Conservation (phyloP, 495 filamentous ascomycete species). For the Neohortaea acidophila region DNA sequence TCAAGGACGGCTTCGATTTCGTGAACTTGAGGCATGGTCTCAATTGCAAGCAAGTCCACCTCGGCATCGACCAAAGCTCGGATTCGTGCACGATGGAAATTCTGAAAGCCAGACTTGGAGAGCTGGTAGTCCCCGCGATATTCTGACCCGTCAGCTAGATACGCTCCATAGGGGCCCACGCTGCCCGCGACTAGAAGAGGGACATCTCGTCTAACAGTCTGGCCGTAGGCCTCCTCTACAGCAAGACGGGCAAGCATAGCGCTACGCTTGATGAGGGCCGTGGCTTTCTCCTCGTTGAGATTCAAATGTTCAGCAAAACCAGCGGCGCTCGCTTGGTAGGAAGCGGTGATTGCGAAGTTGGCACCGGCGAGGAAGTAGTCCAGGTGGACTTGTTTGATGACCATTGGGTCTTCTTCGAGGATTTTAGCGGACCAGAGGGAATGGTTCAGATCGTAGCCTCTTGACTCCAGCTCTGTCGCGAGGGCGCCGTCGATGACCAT, state of each 20-base stretch:
- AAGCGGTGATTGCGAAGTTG: constrained; percentile 24
- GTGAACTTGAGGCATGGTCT: constrained; percentile 22
- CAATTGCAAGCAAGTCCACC: constrained; percentile 22
- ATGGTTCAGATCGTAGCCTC: constrained; percentile 19
- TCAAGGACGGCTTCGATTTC: constrained; percentile 18
- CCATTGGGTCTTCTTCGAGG: constrained; percentile 15
- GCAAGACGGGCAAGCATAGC: constrained; percentile 21
- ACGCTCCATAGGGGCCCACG: constrained; percentile 27
- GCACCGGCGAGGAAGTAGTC: constrained; percentile 24
- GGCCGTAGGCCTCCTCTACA: constrained; percentile 7
- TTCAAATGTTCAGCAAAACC: constrained; percentile 19
- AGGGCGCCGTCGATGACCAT: constrained; percentile 24
- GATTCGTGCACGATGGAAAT: constrained; percentile 23
- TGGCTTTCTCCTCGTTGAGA: constrained; percentile 10
- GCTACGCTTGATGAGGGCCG: constrained; percentile 19
- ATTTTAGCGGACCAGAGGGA: constrained; percentile 23
- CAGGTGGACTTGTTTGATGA: constrained; percentile 20
- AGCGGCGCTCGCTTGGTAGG: constrained; percentile 23
- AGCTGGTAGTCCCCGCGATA: constrained; percentile 23
- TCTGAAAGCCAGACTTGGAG: constrained; percentile 7
- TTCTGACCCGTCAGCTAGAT: constrained; percentile 24
- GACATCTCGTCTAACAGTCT: neutral
- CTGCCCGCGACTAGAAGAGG: constrained; percentile 22
- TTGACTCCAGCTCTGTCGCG: constrained; percentile 23
- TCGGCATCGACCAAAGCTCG: constrained; percentile 20